Evolutionary conservation across 2,329 filamentous ascomycete species (phyloP).

Genomic region (Trichoderma aggressivum): DNA sequence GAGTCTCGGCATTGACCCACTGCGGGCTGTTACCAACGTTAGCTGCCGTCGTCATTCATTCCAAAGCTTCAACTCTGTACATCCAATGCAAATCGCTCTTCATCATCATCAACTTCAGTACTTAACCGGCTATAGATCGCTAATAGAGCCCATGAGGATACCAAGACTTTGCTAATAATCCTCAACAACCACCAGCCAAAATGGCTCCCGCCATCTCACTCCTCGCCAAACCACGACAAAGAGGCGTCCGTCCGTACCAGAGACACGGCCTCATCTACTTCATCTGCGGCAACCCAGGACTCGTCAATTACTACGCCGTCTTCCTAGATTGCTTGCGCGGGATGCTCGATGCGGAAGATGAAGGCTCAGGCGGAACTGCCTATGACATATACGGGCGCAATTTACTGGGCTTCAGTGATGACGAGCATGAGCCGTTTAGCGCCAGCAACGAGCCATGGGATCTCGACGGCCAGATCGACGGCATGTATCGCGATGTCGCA

Average conservation of each 20-base stretch:
- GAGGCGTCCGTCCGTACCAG: slow-evolving; percentile 12
- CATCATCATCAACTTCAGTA: neutral
- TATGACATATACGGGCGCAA: slow-evolving; percentile 58
- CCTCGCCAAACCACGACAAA: slow-evolving; percentile 27
- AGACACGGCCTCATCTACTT: slow-evolving; percentile 61
- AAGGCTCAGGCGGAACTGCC: slow-evolving; percentile 25
- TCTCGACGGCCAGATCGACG: slow-evolving; percentile 52
- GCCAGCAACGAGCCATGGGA: slow-evolving; percentile 44
- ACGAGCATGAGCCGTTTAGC: slow-evolving; percentile 47
- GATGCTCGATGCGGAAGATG: slow-evolving; percentile 44
- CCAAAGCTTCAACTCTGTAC: neutral
- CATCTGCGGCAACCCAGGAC: slow-evolving; percentile 72
- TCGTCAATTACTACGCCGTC: slow-evolving; percentile 68
- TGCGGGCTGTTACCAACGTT: neutral
- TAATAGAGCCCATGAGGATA: neutral
- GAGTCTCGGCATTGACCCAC: neutral
- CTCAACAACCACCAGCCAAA: slow-evolving; percentile 15
- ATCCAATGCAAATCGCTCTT: neutral
- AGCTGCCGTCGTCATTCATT: neutral
- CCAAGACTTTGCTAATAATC: too few relatives aligned
- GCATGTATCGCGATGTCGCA: slow-evolving; percentile 39
- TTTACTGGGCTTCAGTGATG: slow-evolving; percentile 56
- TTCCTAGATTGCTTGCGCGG: slow-evolving; percentile 60
- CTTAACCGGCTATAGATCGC: neutral
- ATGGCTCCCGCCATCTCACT: slow-evolving; percentile 28